phyloP scores from a whole-genome alignment of 1,284 basidiomycete species.

The Irpex sp. region DNA sequence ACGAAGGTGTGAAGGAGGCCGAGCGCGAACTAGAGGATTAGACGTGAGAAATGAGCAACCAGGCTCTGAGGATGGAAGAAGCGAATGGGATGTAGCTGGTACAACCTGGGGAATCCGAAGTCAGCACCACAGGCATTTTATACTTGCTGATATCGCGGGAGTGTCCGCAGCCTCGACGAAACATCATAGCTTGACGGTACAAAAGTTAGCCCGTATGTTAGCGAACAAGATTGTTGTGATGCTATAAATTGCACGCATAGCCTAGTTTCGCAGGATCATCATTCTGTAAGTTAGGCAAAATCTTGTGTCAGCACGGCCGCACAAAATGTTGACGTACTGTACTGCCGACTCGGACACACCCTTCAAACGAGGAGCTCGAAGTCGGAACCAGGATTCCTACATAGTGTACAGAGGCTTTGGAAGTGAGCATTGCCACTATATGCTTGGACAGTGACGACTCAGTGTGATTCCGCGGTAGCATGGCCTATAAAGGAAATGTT shows the following conservation, averaged over 20 bases:
- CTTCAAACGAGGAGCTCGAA: too few species aligned
- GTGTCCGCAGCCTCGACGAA: background rate
- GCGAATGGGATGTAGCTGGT: background rate
- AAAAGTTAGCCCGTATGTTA: background rate
- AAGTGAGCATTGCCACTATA: background rate
- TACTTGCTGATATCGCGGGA: background rate
- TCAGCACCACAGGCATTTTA: background rate
- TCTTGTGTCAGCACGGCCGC: background rate
- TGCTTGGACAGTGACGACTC: background rate
- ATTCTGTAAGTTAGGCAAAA: background rate
- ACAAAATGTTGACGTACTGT: background rate
- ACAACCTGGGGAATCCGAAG: background rate
- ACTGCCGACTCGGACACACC: background rate
- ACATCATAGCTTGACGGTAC: background rate
- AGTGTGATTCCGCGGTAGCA: background rate
- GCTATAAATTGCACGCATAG: background rate
- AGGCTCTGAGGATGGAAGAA: background rate
- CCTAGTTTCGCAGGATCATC: background rate
- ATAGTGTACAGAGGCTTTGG: too few species aligned
- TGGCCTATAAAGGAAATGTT: background rate
- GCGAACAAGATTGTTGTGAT: background rate
- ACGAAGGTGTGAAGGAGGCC: background rate
- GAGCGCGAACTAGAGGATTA: background rate
- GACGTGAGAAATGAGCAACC: background rate
- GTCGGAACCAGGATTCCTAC: too few species aligned